Evolutionary conservation across 2,329 filamentous ascomycete species (phyloP), one percentile per base, ranked within the genome.

Genomic region (Aureobasidium sp.): DNA sequence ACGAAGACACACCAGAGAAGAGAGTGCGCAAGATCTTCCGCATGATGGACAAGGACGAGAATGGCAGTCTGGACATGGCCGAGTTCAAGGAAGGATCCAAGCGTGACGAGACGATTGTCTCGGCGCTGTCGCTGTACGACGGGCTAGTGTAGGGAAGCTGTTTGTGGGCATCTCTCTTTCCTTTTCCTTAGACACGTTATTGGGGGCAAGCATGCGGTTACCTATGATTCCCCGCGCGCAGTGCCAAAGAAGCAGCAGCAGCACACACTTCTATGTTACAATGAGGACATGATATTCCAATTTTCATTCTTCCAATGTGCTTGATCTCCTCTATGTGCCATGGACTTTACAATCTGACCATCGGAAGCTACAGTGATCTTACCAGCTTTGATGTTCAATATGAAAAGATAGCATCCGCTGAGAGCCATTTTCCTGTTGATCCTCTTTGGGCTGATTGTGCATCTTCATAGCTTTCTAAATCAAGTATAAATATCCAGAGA

Each of bases 21-120:
- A 88, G 94, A 67, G 94, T 99, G 66, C 87, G 83, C 77, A 99
- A 99, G 82, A 97, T 99, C 76, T 99, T 99, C 82, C 84, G 88
- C 71, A 97, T 97, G 94, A 99, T 99, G 94, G 94, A 99, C 82
- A 99, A 99, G 83, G 94, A 99, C 75, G 93, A 97, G 80, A 97
- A 97, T 74, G 94, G 93, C 69, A 95, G 90, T 72, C 79, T 99
- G 70, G 93, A 97, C 75, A 93, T 97, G 84, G 88, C 92, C 65
- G 94, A 99, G 76, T 99, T 99, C 82, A 97, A 97, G 79, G 94
- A 99, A 79, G 94, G 94, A 68, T 96, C 91, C 80, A 97, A 97
- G 82, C 89, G 92, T 64, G 94, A 99, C 77, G 93, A 97, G 80
- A 99, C 94, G 11, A 99, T 99, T 73, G 94, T 99, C 63, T 97